Evolutionary conservation across 768 basidiomycete genomes (phyloP).

Genomic region (Boletus rubescentipes): DNA sequence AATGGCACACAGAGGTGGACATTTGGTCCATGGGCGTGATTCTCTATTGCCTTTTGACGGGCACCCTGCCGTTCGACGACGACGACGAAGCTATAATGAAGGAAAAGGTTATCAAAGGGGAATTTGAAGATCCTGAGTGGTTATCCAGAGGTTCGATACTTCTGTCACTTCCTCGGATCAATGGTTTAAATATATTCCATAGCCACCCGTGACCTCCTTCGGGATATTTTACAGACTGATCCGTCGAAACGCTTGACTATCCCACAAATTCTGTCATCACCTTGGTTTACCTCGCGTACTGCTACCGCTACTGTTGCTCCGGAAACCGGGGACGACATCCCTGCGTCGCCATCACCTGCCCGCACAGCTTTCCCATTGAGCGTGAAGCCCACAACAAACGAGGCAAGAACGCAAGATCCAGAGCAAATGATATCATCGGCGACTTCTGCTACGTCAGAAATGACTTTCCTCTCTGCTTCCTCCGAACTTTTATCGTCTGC

Average conservation of each 20-base stretch:
- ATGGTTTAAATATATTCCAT: slow-evolving; percentile 12
- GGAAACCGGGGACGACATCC: slow-evolving; percentile 17
- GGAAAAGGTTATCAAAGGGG: slow-evolving; percentile 76
- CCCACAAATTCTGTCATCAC: slow-evolving; percentile 78
- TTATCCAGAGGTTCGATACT: slow-evolving; percentile 68
- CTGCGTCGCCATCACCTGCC: slow-evolving; percentile 33
- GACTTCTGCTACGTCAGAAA: slow-evolving; percentile 37
- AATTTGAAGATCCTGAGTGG: slow-evolving; percentile 93
- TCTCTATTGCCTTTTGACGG: slow-evolving; percentile 84
- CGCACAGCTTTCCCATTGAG: slow-evolving; percentile 31
- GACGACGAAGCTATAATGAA: slow-evolving; percentile 86
- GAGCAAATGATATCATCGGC: slow-evolving; percentile 48
- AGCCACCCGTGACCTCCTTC: slow-evolving; percentile 88
- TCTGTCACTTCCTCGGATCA: neutral
- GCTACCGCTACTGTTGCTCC: slow-evolving; percentile 1
- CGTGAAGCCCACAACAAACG: slow-evolving; percentile 16
- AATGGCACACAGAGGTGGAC: slow-evolving; percentile 73
- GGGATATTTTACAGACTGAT: slow-evolving; percentile 74
- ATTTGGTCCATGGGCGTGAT: slow-evolving; percentile 95
- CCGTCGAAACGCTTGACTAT: slow-evolving; percentile 74
- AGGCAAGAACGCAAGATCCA: slow-evolving; percentile 11
- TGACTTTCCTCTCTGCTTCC: slow-evolving; percentile 54
- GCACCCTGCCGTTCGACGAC: slow-evolving; percentile 87
- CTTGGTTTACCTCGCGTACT: slow-evolving; percentile 69
- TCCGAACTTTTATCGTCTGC: slow-evolving; percentile 51